Conservation (phyloP, 805 yeast genomes). For the Ogataea haglerorum region DNA sequence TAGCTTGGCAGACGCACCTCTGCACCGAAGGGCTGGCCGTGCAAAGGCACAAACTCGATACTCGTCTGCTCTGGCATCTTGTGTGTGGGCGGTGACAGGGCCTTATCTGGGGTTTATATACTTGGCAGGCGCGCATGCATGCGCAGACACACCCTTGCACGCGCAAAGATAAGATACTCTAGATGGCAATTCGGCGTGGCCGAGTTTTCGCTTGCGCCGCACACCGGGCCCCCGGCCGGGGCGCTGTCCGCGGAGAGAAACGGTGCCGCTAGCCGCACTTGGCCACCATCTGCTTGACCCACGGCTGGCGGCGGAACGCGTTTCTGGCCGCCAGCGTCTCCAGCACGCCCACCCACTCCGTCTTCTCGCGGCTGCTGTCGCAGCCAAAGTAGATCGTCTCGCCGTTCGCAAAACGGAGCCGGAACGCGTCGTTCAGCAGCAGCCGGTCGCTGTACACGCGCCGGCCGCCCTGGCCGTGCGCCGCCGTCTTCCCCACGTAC, state of each 20-base stretch:
- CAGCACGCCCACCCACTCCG: conserved; percentile 61
- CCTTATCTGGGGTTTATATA: conserved; percentile 5
- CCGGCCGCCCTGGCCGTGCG: conserved; percentile 8
- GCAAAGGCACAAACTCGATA: conserved; percentile 45
- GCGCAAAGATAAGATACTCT: conserved; percentile 7
- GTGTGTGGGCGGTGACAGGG: not conserved
- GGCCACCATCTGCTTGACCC: conserved; percentile 33
- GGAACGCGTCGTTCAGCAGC: conserved; percentile 69
- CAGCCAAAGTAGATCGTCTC: conserved; percentile 86
- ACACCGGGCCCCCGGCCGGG: conserved; percentile 5
- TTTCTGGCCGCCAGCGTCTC: conserved; percentile 48
- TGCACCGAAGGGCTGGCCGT: conserved; percentile 65
- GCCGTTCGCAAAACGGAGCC: conserved; percentile 69
- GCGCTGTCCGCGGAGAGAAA: conserved; percentile 5
- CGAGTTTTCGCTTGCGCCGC: conserved; percentile 3
- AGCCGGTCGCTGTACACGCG: conserved; percentile 72
- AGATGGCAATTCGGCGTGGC: conserved; percentile 7
- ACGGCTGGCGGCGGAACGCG: conserved; percentile 34
- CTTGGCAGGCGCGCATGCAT: not conserved
- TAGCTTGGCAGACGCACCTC: conserved; percentile 59
- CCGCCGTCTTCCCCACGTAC: conserved; percentile 38
- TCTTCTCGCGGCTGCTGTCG: conserved; percentile 58
- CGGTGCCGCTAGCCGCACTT: too few species aligned
- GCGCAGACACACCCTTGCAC: conserved; percentile 12
- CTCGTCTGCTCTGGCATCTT: conserved; percentile 22